Evolutionary conservation across 331 rosid genomes (phyloP).

Genomic region (Arachis monticola): DNA sequence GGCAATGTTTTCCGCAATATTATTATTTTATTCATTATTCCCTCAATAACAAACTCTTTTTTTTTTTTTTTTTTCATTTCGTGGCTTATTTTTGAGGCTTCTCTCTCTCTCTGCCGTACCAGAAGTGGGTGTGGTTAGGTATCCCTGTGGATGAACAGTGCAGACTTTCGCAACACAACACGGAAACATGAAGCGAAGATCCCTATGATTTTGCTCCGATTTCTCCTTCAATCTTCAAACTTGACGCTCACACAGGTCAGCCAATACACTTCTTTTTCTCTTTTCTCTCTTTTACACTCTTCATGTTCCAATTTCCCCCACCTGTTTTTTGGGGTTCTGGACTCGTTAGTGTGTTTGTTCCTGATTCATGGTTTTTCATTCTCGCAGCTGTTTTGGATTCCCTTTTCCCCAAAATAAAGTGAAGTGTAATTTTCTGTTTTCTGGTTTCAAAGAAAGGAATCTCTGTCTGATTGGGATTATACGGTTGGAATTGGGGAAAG

Average conservation of each 20-base stretch:
- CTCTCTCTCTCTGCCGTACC: conserved; percentile 18
- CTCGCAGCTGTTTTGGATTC: conserved; percentile 41
- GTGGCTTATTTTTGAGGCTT: conserved; percentile 7
- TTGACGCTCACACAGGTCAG: conserved; percentile 34
- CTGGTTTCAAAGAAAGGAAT: conserved; percentile 35
- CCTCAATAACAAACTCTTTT: background rate
- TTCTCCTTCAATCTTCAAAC: conserved; percentile 30
- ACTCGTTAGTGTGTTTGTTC: conserved; percentile 1
- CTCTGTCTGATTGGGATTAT: conserved; percentile 13
- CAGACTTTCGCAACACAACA: conserved; percentile 27
- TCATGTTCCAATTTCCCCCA: conserved; percentile 20
- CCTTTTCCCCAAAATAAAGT: conserved; percentile 33
- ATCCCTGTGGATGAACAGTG: conserved; percentile 47
- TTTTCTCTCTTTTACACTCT: background rate
- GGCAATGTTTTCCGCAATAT: conserved; percentile 21
- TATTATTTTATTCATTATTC: background rate
- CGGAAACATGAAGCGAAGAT: conserved; percentile 35
- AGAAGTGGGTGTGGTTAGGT: conserved; percentile 45
- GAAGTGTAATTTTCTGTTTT: conserved; percentile 7
- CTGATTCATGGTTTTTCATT: conserved; percentile 16
- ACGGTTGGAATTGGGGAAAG: conserved; percentile 36
- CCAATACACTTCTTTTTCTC: background rate
- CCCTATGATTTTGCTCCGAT: conserved; percentile 39
- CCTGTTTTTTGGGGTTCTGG: background rate
- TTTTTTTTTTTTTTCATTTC: background rate